Evolutionary conservation across 148 eudicot species (phyloP), one percentile per base, ranked within the genome.

Genomic region (Dianthus caryophyllus): DNA sequence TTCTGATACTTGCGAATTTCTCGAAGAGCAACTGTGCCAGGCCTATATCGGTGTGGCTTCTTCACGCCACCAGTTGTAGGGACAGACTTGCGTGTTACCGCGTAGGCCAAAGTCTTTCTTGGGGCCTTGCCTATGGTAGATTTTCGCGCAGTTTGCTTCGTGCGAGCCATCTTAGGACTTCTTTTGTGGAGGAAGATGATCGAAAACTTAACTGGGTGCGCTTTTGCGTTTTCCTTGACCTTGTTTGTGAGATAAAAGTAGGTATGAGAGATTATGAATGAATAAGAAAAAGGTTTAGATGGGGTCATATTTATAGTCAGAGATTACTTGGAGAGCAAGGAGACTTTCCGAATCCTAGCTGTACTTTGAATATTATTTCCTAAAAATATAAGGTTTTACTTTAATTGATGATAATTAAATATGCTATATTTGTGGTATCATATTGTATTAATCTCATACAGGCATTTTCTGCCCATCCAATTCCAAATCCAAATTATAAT

Each of bases 21-120:
- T n/a, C 64, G 64, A 33, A 59, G 64, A 33, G 64, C 64, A 8
- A 59, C 64, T 59, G 64, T 59, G 64, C 64, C 64, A 18, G 64
- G 44, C 20, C 64, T 59, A 39, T 59, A 59, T 59, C 64, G 11
- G 64, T 59, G 64, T 16, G 64, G 44, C 44, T 59, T 59, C 64
- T 59, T 59, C 41, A 59, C 64, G 18, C 64, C 64, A 59, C 64
- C 64, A 33, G 41, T 59, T 59, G 64, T 8, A 16, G 64, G 64
- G 64, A 36, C 64, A 11, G 64, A 31, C 44, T 59, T 59, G 6
- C 44, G 64, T 18, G 64, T 18, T 36, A 8, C 64, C 14, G 12
- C 17, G 22, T 15, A 16, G 46, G 64, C 64, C 64, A 59, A 59
- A 44, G 12, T 59, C 44, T 59, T 59, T 18, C 24, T 59, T 59